phyloP scores from a whole-genome alignment of 768 basidiomycete genomes.

The Mycena rosella region DNA sequence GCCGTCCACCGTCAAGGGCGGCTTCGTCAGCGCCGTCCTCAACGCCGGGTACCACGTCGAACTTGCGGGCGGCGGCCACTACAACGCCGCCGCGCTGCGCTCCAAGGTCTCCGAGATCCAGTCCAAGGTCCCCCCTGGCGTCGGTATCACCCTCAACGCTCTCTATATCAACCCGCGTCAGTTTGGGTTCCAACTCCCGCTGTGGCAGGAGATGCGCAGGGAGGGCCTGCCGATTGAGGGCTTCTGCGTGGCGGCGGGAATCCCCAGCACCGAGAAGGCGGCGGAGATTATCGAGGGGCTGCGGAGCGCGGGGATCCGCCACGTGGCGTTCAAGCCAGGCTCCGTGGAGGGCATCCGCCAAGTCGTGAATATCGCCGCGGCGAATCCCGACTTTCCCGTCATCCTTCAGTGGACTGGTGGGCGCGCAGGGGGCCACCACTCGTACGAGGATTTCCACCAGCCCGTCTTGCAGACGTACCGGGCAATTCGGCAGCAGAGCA shows the following conservation, averaged over 20 bases:
- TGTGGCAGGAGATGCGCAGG: conserved; percentile 97
- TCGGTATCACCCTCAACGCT: conserved; percentile 94
- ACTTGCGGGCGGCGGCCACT: conserved; percentile 98
- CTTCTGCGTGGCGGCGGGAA: conserved; percentile 99
- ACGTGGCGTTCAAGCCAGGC: conserved; percentile 98
- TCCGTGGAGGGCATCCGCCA: conserved; percentile 98
- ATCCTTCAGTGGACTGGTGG: conserved; percentile 99
- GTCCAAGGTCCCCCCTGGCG: conserved; percentile 83
- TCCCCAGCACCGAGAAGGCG: conserved; percentile 97
- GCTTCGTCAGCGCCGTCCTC: conserved; percentile 94
- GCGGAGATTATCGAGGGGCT: conserved; percentile 94
- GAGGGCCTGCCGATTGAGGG: conserved; percentile 97
- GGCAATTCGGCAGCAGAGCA: conserved; percentile 88
- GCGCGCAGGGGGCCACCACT: conserved; percentile 98
- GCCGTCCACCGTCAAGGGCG: conserved; percentile 94
- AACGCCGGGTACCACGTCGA: conserved; percentile 97
- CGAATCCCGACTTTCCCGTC: conserved; percentile 96
- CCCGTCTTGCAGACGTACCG: conserved; percentile 93
- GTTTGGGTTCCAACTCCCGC: conserved; percentile 95
- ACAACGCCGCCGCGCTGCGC: conserved; percentile 90
- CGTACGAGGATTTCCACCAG: conserved; percentile 98
- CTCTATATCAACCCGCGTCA: conserved; percentile 99
- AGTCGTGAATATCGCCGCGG: conserved; percentile 94
- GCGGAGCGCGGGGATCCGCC: conserved; percentile 88
- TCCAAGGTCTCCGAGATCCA: conserved; percentile 95